Evolutionary conservation across 2,329 filamentous ascomycete genomes (phyloP), one percentile per base, ranked within the genome.

Genomic region (Diaporthe ampelina): DNA sequence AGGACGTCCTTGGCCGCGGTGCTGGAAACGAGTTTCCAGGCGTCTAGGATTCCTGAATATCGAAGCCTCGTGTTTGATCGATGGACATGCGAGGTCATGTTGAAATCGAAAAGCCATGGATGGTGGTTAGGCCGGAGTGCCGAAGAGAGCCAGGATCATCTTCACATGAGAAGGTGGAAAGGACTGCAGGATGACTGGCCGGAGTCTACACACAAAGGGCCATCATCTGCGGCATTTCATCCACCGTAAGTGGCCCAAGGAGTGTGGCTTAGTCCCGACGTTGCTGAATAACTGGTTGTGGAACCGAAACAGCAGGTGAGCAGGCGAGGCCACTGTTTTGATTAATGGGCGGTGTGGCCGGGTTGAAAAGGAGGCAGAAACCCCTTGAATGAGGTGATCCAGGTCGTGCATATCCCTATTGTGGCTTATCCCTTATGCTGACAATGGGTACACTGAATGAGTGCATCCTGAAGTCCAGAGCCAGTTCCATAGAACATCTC

Each of bases 301-400:
- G 63, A 54, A 52, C 48, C 48, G 32, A 54, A 68, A 40, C 45
- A 21, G 13, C 29, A 8, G 19, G 13, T 15, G 29, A 52, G 45
- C 45, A 50, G 21, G 45, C 45, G 45, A 50, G 45, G 45, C 21
- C 24, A 32, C 45, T 35, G 29, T 26, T 54, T 54, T 54, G 63
- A 68, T 68, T 37, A 40, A 54, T 21, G 48, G 48, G 63, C 63
- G 63, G 63, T 68, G 63, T 54, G 48, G 21, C 63, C 63, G 63
- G 63, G 32, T 13, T 29, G 29, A 24, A 68, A 68, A 35, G 45
- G 32, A 40, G 63, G 45, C 29, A 11, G 43, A 10, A 2, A 7
- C 29, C 48, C 63, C 29, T 37, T 37, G 29, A 13, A 26, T 52
- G 45, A 37, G 32, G 11, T 40, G 29, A 37, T 37, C 24, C 32